A percentile compares a stretch with the other conserved stretches of the same genome.
These are phyloP conservation scores for Elsinoe batatas DNA, from an alignment of 2,329 filamentous ascomycete genomes.

Conservation along the genomic window DNA sequence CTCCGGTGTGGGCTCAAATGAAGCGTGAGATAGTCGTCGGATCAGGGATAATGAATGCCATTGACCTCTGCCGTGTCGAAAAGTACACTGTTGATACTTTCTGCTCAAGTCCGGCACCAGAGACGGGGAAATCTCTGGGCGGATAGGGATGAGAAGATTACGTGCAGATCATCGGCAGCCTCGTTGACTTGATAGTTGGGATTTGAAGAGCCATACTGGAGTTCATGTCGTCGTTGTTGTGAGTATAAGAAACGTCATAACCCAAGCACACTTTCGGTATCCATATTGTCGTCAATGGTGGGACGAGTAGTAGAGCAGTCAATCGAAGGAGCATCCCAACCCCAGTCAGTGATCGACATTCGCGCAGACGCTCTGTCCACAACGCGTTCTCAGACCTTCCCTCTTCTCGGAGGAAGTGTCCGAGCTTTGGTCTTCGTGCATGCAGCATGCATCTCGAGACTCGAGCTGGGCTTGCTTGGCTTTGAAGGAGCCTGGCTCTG, in stretches of 20 bases:
- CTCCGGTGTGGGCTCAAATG: neutral
- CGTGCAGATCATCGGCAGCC: no score
- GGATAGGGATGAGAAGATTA: neutral
- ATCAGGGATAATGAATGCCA: neutral
- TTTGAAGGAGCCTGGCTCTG: neutral
- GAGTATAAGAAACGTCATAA: neutral
- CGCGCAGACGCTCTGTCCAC: slow-evolving; percentile 5
- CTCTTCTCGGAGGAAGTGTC: neutral
- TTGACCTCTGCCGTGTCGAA: neutral
- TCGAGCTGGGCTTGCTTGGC: no score
- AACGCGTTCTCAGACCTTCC: neutral
- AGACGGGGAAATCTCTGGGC: neutral
- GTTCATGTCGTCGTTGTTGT: neutral
- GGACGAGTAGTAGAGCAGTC: neutral
- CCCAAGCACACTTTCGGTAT: neutral
- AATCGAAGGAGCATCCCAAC: neutral
- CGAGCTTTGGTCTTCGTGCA: slow-evolving; percentile 7
- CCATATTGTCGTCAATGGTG: neutral
- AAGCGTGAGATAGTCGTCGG: neutral
- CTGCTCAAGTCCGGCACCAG: neutral
- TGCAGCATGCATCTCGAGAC: neutral
- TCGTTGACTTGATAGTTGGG: no score
- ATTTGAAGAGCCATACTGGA: neutral
- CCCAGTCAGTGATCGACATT: slow-evolving; percentile 4
- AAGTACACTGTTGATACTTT: neutral